Conservation (phyloP, 2,329 filamentous ascomycete genomes). For the Rhynchosporium agropyri region DNA sequence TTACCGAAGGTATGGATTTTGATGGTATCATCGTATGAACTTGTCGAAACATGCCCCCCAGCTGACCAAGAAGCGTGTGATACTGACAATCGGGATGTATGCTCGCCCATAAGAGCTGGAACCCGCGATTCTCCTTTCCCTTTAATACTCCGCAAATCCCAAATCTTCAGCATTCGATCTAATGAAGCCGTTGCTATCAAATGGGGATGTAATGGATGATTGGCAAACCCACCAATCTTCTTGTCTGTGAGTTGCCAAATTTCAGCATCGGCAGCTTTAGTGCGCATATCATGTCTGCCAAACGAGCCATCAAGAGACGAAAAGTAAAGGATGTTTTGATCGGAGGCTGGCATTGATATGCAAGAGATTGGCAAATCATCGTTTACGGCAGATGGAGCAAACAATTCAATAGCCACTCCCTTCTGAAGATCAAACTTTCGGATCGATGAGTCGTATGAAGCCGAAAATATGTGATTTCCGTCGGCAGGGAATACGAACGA, state of each 20-base stretch:
- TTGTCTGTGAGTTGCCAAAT: constrained; percentile 81
- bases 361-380: constrained; percentile 82
- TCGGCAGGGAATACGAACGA: constrained; percentile 79
- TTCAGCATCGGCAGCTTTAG: constrained; percentile 56
- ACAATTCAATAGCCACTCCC: constrained; percentile 78
- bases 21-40: constrained; percentile 92
- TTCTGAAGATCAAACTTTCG: constrained; percentile 82
- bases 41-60: constrained; percentile 83
- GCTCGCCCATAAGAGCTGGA: constrained; percentile 76
- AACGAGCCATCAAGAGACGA: constrained; percentile 82
- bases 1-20: constrained; percentile 84
- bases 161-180: constrained; percentile 86
- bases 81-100: constrained; percentile 80
- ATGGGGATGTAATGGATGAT: constrained; percentile 79
- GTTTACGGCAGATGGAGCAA: constrained; percentile 68
- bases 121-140: constrained; percentile 60
- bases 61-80: constrained; percentile 91
- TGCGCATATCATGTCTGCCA: constrained; percentile 78
- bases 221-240: constrained; percentile 92
- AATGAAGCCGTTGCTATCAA: constrained; percentile 87
- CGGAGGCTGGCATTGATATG: constrained; percentile 72
- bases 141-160: constrained; percentile 83
- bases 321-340: constrained; percentile 79
- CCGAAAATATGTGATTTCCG: constrained; percentile 74
- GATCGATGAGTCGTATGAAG: constrained; percentile 92